Conservation (phyloP, 176 grass and related monocot species). For the Pharus latifolius region DNA sequence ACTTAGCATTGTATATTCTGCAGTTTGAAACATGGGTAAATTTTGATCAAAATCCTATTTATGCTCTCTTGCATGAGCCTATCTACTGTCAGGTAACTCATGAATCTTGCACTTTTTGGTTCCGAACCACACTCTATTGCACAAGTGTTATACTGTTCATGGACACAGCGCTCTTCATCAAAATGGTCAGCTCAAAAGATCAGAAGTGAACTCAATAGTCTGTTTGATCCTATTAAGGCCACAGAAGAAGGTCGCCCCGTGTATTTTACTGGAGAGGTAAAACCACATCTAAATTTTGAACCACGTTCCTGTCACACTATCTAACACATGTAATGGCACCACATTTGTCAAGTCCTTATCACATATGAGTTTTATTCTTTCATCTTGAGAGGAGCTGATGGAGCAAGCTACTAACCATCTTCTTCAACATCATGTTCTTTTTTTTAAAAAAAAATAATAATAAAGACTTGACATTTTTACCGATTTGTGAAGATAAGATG, state of each 20-base stretch:
- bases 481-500: too few relatives aligned
- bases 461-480: too few relatives aligned
- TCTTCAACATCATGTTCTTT: too few relatives aligned
- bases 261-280: constrained; percentile 91
- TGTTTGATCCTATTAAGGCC: constrained; percentile 82
- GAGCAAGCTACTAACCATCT: neutral
- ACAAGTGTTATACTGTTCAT: constrained; percentile 8
- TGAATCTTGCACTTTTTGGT: neutral
- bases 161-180: constrained; percentile 60
- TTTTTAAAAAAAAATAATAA: too few relatives aligned
- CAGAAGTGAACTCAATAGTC: constrained; percentile 29
- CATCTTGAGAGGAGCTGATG: neutral
- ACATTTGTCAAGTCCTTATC: neutral
- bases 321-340: neutral
- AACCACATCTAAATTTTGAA: neutral
- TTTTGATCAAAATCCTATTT: constrained; percentile 82
- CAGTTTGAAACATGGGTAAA: constrained; percentile 82
- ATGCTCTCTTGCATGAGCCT: constrained; percentile 79
- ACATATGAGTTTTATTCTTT: neutral
- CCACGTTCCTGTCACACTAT: neutral
- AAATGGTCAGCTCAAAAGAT: constrained; percentile 86
- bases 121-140: neutral
- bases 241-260: constrained; percentile 63
- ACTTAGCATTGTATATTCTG: constrained; percentile 16
- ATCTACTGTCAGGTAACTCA: constrained; percentile 81